Percentiles rank a stretch among this genome's conserved stretches.
Evolutionary conservation across 331 rosid species (phyloP).

Genomic region (Quercus phellos): DNA sequence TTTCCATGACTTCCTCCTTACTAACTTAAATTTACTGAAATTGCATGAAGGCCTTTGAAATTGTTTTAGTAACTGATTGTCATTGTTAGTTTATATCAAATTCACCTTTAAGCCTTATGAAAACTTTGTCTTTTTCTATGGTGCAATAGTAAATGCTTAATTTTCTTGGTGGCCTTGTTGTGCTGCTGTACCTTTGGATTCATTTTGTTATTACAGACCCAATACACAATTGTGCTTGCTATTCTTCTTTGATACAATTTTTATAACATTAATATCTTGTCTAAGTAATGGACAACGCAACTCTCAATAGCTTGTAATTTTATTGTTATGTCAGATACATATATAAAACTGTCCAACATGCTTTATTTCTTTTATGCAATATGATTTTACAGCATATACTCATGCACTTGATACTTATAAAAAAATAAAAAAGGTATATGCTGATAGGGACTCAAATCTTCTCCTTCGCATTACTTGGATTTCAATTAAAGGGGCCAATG

Average conservation of each 20-base stretch:
- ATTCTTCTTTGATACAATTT: not conserved
- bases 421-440: too few relatives aligned
- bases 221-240: not conserved
- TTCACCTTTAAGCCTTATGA: not conserved
- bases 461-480: not conserved
- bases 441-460: not conserved
- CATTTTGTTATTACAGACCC: not conserved
- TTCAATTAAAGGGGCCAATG: not conserved
- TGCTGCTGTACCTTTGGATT: not conserved
- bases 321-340: not conserved
- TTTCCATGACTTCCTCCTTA: not conserved
- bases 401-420: too few relatives aligned
- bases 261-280: not conserved
- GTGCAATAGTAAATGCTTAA: too few relatives aligned
- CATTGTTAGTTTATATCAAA: not conserved
- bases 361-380: not conserved
- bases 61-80: not conserved
- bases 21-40: not conserved
- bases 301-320: not conserved
- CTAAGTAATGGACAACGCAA: not conserved
- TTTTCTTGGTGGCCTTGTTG: not conserved
- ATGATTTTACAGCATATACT: too few relatives aligned
- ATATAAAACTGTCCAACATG: not conserved
- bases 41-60: not conserved
- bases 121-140: not conserved